Evolutionary conservation across 108 stramenopile species (phyloP).

Genomic region (Parmales sp.): DNA sequence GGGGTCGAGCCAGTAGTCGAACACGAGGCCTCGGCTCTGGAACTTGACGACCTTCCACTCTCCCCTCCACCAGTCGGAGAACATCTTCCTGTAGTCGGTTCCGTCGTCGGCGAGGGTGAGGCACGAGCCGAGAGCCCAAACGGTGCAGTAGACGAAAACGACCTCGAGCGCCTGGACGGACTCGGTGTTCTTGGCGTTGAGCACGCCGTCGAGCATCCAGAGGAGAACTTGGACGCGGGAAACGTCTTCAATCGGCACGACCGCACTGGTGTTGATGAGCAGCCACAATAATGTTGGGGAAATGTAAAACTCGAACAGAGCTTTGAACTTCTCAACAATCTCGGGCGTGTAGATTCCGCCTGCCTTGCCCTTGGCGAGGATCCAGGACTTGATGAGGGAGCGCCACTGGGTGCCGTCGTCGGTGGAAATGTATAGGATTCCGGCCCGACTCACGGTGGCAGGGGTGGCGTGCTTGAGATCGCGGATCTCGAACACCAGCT

Average conservation of each 20-base stretch:
- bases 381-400: conserved; percentile 58
- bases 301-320: conserved; percentile 36
- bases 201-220: conserved; percentile 55
- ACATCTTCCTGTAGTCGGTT: conserved; percentile 58
- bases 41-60: conserved; percentile 65
- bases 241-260: conserved; percentile 55
- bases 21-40: conserved; percentile 65
- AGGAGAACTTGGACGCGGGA: conserved; percentile 49
- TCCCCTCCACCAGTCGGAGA: conserved; percentile 59
- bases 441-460: conserved; percentile 68
- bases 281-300: conserved; percentile 25
- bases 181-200: conserved; percentile 34
- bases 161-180: conserved; percentile 41
- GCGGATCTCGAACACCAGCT: conserved; percentile 73
- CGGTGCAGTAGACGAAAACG: conserved; percentile 55
- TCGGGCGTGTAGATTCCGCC: conserved; percentile 24
- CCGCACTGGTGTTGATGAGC: conserved; percentile 25
- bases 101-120: conserved; percentile 55
- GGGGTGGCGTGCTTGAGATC: conserved; percentile 71
- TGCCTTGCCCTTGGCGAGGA: conserved; percentile 18
- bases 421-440: conserved; percentile 68
- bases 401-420: conserved; percentile 69
- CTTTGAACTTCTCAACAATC: conserved; percentile 12
- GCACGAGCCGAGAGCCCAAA: conserved; percentile 65
- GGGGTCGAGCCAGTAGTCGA: conserved; percentile 73